Evolutionary conservation across 2,329 filamentous ascomycete genomes (phyloP).

Genomic region (Diaporthe sp.): DNA sequence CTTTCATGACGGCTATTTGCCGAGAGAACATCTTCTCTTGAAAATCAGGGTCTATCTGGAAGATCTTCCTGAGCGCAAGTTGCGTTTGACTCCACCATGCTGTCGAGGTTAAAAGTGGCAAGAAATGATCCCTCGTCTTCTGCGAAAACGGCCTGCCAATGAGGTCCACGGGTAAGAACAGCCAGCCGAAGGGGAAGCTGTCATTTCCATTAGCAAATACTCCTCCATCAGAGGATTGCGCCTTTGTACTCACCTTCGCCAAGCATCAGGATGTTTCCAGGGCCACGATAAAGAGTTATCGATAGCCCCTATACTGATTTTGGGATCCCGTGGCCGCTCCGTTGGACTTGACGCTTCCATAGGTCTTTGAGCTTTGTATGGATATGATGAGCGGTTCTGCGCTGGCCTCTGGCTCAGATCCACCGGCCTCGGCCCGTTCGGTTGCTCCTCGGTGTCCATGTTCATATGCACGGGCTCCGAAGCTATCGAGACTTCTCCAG

Average conservation of each 20-base stretch:
- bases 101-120: constrained; percentile 94
- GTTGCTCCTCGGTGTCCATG: constrained; percentile 65
- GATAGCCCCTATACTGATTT: constrained; percentile 89
- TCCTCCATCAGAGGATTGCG: not conserved
- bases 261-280: constrained; percentile 98
- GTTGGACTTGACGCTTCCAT: constrained; percentile 80
- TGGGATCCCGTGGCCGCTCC: constrained; percentile 62
- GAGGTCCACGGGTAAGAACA: constrained; percentile 95
- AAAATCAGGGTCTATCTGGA: constrained; percentile 94
- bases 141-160: constrained; percentile 97
- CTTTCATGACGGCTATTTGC: constrained; percentile 99
- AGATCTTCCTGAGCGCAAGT: constrained; percentile 85
- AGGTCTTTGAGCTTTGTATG: constrained; percentile 84
- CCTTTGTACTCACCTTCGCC: constrained; percentile 64
- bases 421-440: constrained; percentile 74
- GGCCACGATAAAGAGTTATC: constrained; percentile 99
- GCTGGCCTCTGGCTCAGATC: constrained; percentile 61
- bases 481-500: constrained; percentile 85
- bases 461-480: constrained; percentile 83
- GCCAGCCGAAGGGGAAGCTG: constrained; percentile 98
- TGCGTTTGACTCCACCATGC: constrained; percentile 98
- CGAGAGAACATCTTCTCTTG: constrained; percentile 99
- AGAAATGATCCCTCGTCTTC: constrained; percentile 92
- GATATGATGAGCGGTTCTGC: constrained; percentile 65
- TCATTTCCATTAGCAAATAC: constrained; percentile 45